Base-by-base conservation (phyloP, 768 basidiomycete species). In the Calocybe cyanea region DNA sequence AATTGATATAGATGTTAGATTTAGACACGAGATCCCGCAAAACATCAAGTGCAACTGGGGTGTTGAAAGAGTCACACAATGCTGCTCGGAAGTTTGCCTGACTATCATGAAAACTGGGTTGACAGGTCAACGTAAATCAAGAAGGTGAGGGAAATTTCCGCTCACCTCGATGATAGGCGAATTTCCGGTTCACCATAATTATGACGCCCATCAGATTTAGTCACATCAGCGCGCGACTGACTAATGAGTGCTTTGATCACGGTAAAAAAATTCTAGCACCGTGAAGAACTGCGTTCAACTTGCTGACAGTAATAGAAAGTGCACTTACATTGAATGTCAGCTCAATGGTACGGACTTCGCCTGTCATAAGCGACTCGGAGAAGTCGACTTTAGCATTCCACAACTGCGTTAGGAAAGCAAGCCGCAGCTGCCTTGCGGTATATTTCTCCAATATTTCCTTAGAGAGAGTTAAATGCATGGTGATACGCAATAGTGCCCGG, bases 41-140 rank as follows among this genome's bases (percentile, higher is more conserved):
- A 45, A 81, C 69, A 55, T 78, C 76, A 18, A 98, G 64, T 0
- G 92, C 94, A 14, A 70, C 75, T 2, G 93, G 92, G 0, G 96
- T 98, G 63, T 98, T 94, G 76, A 98, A 96, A 0, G 94, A 97
- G 64, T 99, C 95, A 66, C 88, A 94, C 38, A 99, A 81, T 0
- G 93, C 89, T 10, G 69, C 73, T 43, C 91, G 83, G 76, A 99
- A 95, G 7, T 77, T 73, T 33, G 75, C 55, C 62, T 94, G 94
- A 38, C 83, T 80, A 43, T 80, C 70, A 53, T 87, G 75, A 28
- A 94, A 71, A 55, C 92, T 96, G 34, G 33, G 41, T 3, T 20
- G 32, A 19, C 34, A 42, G 35, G 38, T 17, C 52, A 49, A 48
- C 54, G 42, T 32, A 15, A 32, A 41, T 31, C 25, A 30, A 11